Conservation (phyloP, 2,329 filamentous ascomycete species). For the Colletotrichum simmondsii region DNA sequence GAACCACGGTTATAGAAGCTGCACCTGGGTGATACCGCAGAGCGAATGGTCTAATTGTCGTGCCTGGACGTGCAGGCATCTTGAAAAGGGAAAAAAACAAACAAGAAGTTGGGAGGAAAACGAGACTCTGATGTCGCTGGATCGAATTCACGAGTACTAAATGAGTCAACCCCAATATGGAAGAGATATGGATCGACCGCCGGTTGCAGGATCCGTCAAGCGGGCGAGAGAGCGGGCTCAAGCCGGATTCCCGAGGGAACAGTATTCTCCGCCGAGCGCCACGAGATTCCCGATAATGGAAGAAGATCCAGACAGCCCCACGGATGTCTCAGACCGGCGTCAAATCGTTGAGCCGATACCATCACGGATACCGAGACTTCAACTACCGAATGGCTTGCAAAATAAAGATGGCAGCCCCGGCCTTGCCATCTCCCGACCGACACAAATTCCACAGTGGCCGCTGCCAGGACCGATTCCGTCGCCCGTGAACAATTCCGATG, state of each 20-base stretch:
- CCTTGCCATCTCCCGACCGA: constrained; percentile 64
- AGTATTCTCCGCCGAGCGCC: constrained; percentile 38
- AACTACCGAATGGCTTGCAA: constrained; percentile 47
- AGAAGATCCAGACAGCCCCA: constrained; percentile 30
- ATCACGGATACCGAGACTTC: constrained; percentile 44
- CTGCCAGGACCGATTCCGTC: constrained; percentile 53
- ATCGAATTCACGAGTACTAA: constrained; percentile 46
- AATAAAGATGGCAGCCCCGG: constrained; percentile 50
- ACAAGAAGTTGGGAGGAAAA: constrained; percentile 28
- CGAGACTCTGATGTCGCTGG: constrained; percentile 39
- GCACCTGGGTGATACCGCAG: constrained; percentile 27
- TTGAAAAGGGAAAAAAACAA: constrained; percentile 36
- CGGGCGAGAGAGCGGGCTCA: constrained; percentile 65
- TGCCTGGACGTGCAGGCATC: constrained; percentile 25
- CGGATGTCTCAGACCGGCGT: constrained; percentile 35
- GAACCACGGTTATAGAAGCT: constrained; percentile 17
- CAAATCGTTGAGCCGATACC: constrained; percentile 37
- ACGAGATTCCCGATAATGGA: constrained; percentile 39
- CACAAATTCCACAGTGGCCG: constrained; percentile 66
- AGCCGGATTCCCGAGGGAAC: constrained; percentile 47
- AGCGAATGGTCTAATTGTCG: constrained; percentile 18
- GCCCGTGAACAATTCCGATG: constrained; percentile 43
- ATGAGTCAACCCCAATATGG: constrained; percentile 69
- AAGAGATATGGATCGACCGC: constrained; percentile 60
- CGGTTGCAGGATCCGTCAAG: constrained; percentile 61